Percentiles rank a stretch among this genome's conserved stretches.
phyloP scores from a whole-genome alignment of 2,329 filamentous ascomycete genomes.

The Chrysoporthe deuterocubensis region DNA sequence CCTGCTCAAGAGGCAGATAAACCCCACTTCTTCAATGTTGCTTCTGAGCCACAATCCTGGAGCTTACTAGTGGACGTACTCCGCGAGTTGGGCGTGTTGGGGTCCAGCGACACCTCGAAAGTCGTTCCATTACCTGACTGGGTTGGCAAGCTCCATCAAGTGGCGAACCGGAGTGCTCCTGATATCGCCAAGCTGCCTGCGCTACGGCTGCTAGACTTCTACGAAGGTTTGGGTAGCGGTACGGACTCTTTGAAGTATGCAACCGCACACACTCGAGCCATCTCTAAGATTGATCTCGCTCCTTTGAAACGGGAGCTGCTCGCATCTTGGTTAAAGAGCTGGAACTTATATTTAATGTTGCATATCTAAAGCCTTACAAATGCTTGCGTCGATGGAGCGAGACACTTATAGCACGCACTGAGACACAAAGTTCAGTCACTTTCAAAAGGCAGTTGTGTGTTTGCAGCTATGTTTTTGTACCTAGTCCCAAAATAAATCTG shows the following conservation, averaged over 20 bases:
- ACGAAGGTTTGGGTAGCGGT: slow-evolving; percentile 11
- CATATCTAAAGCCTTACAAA: no score
- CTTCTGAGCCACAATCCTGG: not conserved
- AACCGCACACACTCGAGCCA: not conserved
- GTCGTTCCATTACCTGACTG: not conserved
- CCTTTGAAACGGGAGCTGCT: slow-evolving; percentile 1
- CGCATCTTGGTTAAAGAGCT: slow-evolving; percentile 7
- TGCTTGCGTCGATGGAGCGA: no score
- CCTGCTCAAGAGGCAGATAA: no score
- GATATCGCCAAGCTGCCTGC: slow-evolving; percentile 7
- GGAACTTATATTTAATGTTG: not conserved
- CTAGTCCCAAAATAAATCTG: no score
- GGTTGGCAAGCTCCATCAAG: not conserved
- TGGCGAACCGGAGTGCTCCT: not conserved
- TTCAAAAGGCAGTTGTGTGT: no score
- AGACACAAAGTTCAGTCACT: no score
- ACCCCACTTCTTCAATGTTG: slow-evolving; percentile 13
- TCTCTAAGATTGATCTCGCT: slow-evolving; percentile 4
- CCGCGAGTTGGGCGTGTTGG: not conserved
- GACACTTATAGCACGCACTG: no score
- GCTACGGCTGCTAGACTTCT: slow-evolving; percentile 13
- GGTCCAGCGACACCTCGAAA: not conserved
- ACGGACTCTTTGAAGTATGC: not conserved
- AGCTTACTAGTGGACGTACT: not conserved
- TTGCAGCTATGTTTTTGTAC: no score